Evolutionary conservation across 805 yeast species (phyloP).

Genomic region (Starmera dryadoides): DNA sequence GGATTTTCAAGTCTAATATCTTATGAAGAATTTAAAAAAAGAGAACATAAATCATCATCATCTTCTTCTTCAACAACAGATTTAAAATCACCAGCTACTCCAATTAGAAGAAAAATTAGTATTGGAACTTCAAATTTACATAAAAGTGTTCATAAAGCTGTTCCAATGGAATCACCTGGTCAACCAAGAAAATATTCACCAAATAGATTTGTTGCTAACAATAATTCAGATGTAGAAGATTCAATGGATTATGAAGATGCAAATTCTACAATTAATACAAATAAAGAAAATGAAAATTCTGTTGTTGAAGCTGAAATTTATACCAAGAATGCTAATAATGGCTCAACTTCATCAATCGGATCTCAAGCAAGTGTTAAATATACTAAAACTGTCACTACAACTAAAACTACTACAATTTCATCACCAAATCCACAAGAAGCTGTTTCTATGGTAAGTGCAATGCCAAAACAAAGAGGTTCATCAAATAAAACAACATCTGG

Average conservation of each 20-base stretch:
- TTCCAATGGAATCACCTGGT: slow-evolving; percentile 92
- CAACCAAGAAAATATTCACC: slow-evolving; percentile 74
- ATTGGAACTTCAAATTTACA: slow-evolving; percentile 60
- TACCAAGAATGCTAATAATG: background rate
- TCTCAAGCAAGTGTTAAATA: slow-evolving; percentile 12
- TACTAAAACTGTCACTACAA: slow-evolving; percentile 21
- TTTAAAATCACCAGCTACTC: slow-evolving; percentile 52
- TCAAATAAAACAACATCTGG: slow-evolving; percentile 19
- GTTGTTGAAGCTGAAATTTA: slow-evolving; percentile 5
- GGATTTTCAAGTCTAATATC: slow-evolving; percentile 58
- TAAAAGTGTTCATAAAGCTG: slow-evolving; percentile 64
- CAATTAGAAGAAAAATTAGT: slow-evolving; percentile 62
- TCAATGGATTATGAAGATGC: slow-evolving; percentile 21
- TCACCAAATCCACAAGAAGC: slow-evolving; percentile 22
- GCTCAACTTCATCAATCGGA: slow-evolving; percentile 1
- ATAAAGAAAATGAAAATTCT: slow-evolving; percentile 12
- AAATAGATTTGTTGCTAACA: slow-evolving; percentile 22
- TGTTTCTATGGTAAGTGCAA: slow-evolving; percentile 4
- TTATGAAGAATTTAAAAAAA: slow-evolving; percentile 52
- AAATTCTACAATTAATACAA: slow-evolving; percentile 7
- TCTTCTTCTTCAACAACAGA: too few species aligned
- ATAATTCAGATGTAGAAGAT: slow-evolving; percentile 19
- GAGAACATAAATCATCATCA: slow-evolving; percentile 25
- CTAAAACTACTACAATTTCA: slow-evolving; percentile 21
- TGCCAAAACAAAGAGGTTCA: slow-evolving; percentile 17